Conservation (phyloP, 495 filamentous ascomycete species). For the Eremomyces bilateralis region DNA sequence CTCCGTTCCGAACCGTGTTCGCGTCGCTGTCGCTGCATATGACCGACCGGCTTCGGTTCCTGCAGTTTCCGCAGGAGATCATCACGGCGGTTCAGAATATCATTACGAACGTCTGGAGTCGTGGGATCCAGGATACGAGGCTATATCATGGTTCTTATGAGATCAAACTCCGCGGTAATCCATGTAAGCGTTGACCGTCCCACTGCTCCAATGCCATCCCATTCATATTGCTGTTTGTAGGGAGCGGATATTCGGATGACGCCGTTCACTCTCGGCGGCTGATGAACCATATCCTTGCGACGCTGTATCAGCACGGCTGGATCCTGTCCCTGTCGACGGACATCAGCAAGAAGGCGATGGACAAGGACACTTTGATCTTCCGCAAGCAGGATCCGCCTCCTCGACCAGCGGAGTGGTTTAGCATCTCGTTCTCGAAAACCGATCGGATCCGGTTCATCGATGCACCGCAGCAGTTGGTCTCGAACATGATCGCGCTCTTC, state of each 20-base stretch:
- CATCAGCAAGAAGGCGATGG: slow-evolving; percentile 3
- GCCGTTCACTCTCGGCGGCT: slow-evolving; percentile 5
- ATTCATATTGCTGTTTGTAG: no score
- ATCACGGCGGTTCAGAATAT: neutral
- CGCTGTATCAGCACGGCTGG: slow-evolving; percentile 7
- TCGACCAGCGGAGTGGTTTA: slow-evolving; percentile 6
- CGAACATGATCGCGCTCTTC: neutral
- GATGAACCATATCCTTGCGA: slow-evolving; percentile 3
- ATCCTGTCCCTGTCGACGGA: slow-evolving; percentile 8
- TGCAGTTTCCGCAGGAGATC: slow-evolving; percentile 4
- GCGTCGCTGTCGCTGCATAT: slow-evolving; percentile 4
- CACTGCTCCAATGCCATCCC: no score
- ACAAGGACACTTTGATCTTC: slow-evolving; percentile 10
- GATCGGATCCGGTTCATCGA: slow-evolving; percentile 8
- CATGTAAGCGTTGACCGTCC: slow-evolving; percentile 2
- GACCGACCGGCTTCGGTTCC: slow-evolving; percentile 5
- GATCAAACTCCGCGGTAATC: slow-evolving; percentile 2
- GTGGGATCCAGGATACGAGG: slow-evolving; percentile 2
- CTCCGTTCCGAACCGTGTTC: slow-evolving; percentile 3
- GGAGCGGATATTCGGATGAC: no score
- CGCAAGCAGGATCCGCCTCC: slow-evolving; percentile 8
- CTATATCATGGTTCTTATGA: slow-evolving; percentile 1
- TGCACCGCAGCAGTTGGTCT: neutral
- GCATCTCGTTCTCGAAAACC: slow-evolving; percentile 4
- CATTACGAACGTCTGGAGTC: neutral